These are phyloP conservation scores for Magnaporthales sp. DNA, from an alignment of 2,329 filamentous ascomycete genomes.

Conservation along the genomic window DNA sequence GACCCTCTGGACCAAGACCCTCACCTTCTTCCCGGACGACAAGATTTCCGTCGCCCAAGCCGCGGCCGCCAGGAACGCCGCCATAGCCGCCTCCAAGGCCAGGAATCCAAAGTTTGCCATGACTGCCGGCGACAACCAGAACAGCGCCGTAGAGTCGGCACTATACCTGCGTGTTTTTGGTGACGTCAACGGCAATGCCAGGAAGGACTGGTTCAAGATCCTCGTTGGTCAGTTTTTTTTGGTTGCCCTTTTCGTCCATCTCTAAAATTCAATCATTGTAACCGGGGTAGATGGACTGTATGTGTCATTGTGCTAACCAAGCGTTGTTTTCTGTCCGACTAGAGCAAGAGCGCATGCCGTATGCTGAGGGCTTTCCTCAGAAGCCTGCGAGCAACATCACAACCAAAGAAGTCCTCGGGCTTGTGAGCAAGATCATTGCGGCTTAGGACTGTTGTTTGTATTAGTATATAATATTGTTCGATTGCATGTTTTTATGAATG, in stretches of 20 bases:
- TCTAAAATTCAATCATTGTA: too few relatives aligned
- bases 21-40: slow-evolving; percentile 22
- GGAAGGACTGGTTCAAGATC: slow-evolving; percentile 6
- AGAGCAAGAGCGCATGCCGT: slow-evolving; percentile 9
- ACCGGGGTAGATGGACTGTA: too few relatives aligned
- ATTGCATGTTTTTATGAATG: too few relatives aligned
- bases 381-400: background rate
- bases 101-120: slow-evolving; percentile 8
- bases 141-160: slow-evolving; percentile 8
- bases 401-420: background rate
- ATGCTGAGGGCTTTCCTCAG: slow-evolving; percentile 7
- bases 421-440: background rate
- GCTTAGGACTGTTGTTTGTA: background rate
- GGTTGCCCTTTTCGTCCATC: background rate
- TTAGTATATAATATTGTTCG: background rate
- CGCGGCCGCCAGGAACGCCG: background rate
- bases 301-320: background rate
- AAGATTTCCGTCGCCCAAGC: background rate
- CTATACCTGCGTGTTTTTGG: slow-evolving; percentile 9
- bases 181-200: slow-evolving; percentile 4
- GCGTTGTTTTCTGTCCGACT: background rate
- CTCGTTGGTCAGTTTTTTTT: slow-evolving; percentile 7
- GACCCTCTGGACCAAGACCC: background rate
- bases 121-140: background rate
- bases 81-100: slow-evolving; percentile 3